phyloP scores from a whole-genome alignment of 345 rosid genomes.

The Acer yangbiense region DNA sequence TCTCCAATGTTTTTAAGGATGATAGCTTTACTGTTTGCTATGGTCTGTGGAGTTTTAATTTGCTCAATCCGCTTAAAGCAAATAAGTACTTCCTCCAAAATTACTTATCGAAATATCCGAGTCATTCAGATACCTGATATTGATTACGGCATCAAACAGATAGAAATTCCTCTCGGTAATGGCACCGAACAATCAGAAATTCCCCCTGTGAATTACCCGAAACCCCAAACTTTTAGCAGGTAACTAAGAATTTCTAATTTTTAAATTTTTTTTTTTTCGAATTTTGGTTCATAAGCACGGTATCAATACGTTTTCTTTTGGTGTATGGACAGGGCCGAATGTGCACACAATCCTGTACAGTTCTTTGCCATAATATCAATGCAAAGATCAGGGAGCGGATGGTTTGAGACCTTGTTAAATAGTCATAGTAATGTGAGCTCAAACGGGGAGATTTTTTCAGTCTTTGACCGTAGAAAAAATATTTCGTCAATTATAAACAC shows the following conservation, averaged over 20 bases:
- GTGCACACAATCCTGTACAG: slow-evolving; percentile 71
- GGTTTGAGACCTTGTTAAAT: slow-evolving; percentile 96
- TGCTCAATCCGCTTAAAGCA: slow-evolving; percentile 70
- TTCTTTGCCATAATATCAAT: slow-evolving; percentile 86
- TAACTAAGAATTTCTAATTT: slow-evolving; percentile 26
- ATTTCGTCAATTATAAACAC: slow-evolving; percentile 59
- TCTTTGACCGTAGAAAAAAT: slow-evolving; percentile 63
- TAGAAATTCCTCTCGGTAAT: slow-evolving; percentile 27
- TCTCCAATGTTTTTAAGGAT: slow-evolving; percentile 73
- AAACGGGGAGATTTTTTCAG: slow-evolving; percentile 89
- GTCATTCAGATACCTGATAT: slow-evolving; percentile 40
- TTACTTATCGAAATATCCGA: slow-evolving; percentile 43
- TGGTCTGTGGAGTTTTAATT: slow-evolving; percentile 71
- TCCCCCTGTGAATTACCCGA: slow-evolving; percentile 70
- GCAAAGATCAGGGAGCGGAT: slow-evolving; percentile 99
- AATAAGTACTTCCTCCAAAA: slow-evolving; percentile 41
- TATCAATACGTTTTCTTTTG: background rate
- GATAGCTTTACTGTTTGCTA: slow-evolving; percentile 66
- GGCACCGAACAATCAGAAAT: slow-evolving; percentile 23
- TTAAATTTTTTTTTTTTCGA: background rate
- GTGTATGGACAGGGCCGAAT: slow-evolving; percentile 60
- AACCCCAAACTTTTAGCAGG: slow-evolving; percentile 83
- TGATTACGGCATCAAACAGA: slow-evolving; percentile 12
- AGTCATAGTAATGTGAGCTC: slow-evolving; percentile 91
- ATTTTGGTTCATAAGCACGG: background rate